Evolutionary conservation across 192 early-diverging fungal genomes (phyloP).

Genomic region (Dissophora globulifera): DNA sequence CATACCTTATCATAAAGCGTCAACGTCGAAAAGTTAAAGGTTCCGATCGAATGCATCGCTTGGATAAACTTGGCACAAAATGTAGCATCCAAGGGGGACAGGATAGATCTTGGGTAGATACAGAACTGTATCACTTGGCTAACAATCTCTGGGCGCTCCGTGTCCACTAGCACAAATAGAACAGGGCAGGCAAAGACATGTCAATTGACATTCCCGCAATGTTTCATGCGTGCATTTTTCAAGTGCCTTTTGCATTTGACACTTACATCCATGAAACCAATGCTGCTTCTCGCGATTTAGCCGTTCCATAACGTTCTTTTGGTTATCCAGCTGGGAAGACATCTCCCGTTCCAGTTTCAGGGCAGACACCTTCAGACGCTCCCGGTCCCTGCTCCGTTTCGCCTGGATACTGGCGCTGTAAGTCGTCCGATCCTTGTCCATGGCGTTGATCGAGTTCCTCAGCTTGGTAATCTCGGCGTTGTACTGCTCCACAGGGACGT

Average conservation of each 20-base stretch:
- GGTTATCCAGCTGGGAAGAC: constrained; percentile 49
- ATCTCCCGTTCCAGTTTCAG: constrained; percentile 58
- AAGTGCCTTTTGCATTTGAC: too few relatives aligned
- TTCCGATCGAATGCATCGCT: constrained; percentile 75
- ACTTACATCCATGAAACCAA: constrained; percentile 59
- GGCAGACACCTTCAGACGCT: constrained; percentile 20
- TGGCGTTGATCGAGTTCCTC: constrained; percentile 27
- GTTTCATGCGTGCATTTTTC: too few relatives aligned
- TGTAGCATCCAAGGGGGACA: constrained; percentile 75
- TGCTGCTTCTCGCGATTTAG: constrained; percentile 56
- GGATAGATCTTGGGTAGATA: constrained; percentile 72
- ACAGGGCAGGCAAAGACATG: too few relatives aligned
- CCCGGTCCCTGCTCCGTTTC: constrained; percentile 27
- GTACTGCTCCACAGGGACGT: constrained; percentile 73
- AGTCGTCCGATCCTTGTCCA: constrained; percentile 17
- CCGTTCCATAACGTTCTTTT: constrained; percentile 37
- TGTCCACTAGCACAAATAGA: constrained; percentile 2
- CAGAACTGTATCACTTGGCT: constrained; percentile 74
- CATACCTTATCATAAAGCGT: constrained; percentile 75
- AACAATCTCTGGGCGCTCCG: constrained; percentile 56
- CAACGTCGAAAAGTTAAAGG: constrained; percentile 75
- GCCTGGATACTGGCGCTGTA: constrained; percentile 16
- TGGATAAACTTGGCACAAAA: constrained; percentile 81
- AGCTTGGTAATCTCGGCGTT: constrained; percentile 64
- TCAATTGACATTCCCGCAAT: too few relatives aligned